phyloP scores from a whole-genome alignment of 75 land plant species.

The Sequoia sempervirens region DNA sequence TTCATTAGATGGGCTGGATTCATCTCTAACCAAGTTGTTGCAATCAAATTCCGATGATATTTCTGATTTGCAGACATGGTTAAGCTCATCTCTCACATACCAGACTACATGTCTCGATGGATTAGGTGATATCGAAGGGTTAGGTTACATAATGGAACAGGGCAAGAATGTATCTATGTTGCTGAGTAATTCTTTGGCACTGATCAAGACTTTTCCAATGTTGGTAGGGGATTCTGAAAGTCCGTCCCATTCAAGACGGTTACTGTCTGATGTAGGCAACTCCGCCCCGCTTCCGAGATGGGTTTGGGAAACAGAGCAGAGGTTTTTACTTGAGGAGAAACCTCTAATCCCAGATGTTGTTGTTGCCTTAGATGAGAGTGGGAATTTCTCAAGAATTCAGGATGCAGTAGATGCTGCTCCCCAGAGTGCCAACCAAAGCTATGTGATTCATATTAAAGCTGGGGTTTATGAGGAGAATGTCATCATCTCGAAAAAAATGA shows the following conservation, averaged over 20 bases:
- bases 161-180: conserved; percentile 7
- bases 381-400: conserved; percentile 3
- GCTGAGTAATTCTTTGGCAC: conserved; percentile 9
- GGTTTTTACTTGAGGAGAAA: conserved; percentile 5
- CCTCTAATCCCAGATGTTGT: conserved; percentile 4
- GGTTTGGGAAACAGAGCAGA: neutral
- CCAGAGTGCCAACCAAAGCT: conserved; percentile 15
- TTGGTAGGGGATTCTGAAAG: neutral
- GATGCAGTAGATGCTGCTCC: conserved; percentile 22
- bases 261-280: neutral
- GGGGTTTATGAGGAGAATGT: conserved; percentile 46
- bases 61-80: conserved; percentile 14
- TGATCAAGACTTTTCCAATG: conserved; percentile 8
- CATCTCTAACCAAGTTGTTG: conserved; percentile 1
- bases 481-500: conserved; percentile 17
- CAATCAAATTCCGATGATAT: conserved; percentile 2
- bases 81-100: conserved; percentile 14
- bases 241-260: conserved; percentile 5
- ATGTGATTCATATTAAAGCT: conserved; percentile 38
- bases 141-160: conserved; percentile 1
- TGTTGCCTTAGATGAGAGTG: conserved; percentile 7
- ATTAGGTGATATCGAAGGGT: neutral
- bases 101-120: conserved; percentile 15
- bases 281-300: neutral
- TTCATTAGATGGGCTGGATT: conserved; percentile 8